Conservation (phyloP, 1,284 basidiomycete species). For the Trichosporon ovoides region DNA sequence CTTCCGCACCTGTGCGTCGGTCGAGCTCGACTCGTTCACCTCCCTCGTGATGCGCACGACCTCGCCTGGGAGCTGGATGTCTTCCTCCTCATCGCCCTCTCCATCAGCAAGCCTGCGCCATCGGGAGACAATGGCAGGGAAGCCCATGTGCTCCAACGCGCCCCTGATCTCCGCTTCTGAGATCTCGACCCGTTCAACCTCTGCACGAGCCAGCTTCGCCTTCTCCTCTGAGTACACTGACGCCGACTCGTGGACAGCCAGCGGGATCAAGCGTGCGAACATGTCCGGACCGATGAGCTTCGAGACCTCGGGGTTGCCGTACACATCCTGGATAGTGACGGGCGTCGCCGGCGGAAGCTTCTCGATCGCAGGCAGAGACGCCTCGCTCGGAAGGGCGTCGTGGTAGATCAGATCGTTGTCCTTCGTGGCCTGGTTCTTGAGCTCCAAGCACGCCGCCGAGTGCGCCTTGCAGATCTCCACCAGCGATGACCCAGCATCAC, state of each 20-base stretch:
- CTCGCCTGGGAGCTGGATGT: slow-evolving; percentile 61
- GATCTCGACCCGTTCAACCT: slow-evolving; percentile 79
- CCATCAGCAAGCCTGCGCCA: slow-evolving; percentile 75
- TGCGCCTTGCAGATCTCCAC: slow-evolving; percentile 79
- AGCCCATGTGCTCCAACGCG: slow-evolving; percentile 73
- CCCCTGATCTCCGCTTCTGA: slow-evolving; percentile 76
- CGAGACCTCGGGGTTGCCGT: slow-evolving; percentile 83
- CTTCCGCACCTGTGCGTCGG: slow-evolving; percentile 54
- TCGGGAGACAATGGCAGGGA: slow-evolving; percentile 68
- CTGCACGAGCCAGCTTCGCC: slow-evolving; percentile 85
- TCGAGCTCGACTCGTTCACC: slow-evolving; percentile 58
- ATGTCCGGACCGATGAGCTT: slow-evolving; percentile 91
- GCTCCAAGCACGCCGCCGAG: slow-evolving; percentile 68
- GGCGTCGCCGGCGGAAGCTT: slow-evolving; percentile 71
- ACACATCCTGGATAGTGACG: slow-evolving; percentile 90
- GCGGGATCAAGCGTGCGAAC: slow-evolving; percentile 79
- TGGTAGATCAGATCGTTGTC: slow-evolving; percentile 99
- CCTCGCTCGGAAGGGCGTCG: slow-evolving; percentile 76
- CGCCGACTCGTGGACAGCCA: slow-evolving; percentile 93
- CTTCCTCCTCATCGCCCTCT: slow-evolving; percentile 48
- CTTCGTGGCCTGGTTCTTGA: slow-evolving; percentile 67
- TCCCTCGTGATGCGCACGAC: slow-evolving; percentile 74
- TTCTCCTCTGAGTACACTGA: slow-evolving; percentile 98
- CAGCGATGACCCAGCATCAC: slow-evolving; percentile 74
- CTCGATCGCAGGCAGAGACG: slow-evolving; percentile 73